phyloP scores from a whole-genome alignment of 176 grass and related monocot genomes.

The Carex parvula region DNA sequence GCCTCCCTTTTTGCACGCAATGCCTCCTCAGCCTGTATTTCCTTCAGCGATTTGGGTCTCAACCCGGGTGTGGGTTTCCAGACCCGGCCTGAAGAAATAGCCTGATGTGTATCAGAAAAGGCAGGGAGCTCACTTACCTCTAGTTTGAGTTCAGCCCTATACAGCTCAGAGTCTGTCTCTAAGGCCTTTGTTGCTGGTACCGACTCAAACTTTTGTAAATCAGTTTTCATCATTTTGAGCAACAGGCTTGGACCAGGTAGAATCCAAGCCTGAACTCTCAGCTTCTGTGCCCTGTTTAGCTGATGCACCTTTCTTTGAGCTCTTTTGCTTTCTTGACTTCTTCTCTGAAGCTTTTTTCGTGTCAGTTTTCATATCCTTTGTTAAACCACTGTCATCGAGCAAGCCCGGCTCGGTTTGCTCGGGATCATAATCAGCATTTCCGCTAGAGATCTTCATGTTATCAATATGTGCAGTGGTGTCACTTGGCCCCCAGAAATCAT shows the following conservation, averaged over 20 bases:
- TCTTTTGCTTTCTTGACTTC: conserved; percentile 86
- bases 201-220: conserved; percentile 30
- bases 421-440: conserved; percentile 19
- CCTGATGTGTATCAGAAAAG: conserved; percentile 38
- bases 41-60: conserved; percentile 85
- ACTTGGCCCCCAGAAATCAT: conserved; percentile 20
- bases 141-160: conserved; percentile 41
- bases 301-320: conserved; percentile 24
- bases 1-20: conserved; percentile 52
- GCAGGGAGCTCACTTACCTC: conserved; percentile 9
- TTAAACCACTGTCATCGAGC: background rate
- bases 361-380: conserved; percentile 31
- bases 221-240: conserved; percentile 40
- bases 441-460: conserved; percentile 37
- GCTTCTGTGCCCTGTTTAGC: conserved; percentile 39
- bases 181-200: conserved; percentile 26
- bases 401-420: background rate
- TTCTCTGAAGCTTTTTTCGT: conserved; percentile 59
- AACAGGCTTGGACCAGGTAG: conserved; percentile 37
- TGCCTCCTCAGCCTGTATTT: conserved; percentile 97
- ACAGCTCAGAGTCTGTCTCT: conserved; percentile 42
- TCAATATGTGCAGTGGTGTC: conserved; percentile 24
- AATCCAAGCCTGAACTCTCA: conserved; percentile 41
- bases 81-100: conserved; percentile 31
- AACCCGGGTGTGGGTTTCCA: conserved; percentile 77